These are phyloP conservation scores for Gyromitra esculenta DNA, from an alignment of 2,329 filamentous ascomycete genomes.

Conservation along the genomic window DNA sequence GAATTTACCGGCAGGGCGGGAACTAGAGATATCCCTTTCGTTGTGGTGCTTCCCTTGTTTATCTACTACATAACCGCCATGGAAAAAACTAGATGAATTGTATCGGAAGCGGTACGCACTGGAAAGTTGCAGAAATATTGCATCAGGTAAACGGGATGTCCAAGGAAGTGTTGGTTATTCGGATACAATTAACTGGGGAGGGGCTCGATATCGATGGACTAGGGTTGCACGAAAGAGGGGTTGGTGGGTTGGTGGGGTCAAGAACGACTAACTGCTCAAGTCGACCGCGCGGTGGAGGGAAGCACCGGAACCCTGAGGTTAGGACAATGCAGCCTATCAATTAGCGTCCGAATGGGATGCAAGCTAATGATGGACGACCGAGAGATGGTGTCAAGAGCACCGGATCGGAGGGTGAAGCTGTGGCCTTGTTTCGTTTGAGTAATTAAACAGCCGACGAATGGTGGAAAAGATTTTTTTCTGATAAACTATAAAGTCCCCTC, in stretches of 20 bases:
- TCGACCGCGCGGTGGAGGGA: constrained; percentile 26
- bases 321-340: constrained; percentile 36
- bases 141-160: constrained; percentile 29
- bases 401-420: constrained; percentile 33
- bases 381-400: constrained; percentile 25
- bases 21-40: constrained; percentile 18
- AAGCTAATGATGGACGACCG: constrained; percentile 21
- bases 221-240: constrained; percentile 47
- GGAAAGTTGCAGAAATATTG: constrained; percentile 27
- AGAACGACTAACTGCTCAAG: constrained; percentile 31
- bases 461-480: constrained; percentile 3
- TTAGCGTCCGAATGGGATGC: constrained; percentile 30
- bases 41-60: constrained; percentile 21
- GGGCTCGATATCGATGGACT: constrained; percentile 7
- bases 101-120: constrained; percentile 20
- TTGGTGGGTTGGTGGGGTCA: constrained; percentile 44
- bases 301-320: constrained; percentile 13
- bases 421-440: constrained; percentile 30
- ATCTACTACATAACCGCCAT: constrained; percentile 4
- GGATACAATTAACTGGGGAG: constrained; percentile 2
- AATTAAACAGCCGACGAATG: constrained; percentile 15
- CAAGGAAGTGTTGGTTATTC: constrained; percentile 28
- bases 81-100: constrained; percentile 9
- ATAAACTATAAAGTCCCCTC: constrained; percentile 45
- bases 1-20: constrained; percentile 37